Conservation (phyloP, 2,329 filamentous ascomycete species). For the Penicillium expansum region DNA sequence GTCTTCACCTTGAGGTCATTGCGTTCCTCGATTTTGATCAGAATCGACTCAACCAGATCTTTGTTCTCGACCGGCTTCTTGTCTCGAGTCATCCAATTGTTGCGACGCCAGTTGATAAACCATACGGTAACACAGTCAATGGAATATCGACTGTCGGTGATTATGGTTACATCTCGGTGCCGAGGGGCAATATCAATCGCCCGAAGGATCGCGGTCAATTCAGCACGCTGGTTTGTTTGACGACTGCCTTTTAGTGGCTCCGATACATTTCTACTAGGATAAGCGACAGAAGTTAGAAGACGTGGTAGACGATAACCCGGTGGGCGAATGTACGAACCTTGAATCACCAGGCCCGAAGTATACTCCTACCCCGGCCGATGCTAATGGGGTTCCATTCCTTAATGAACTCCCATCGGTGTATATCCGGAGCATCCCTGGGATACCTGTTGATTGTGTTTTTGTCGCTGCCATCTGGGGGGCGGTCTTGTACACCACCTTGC, state of each 20-base stretch:
- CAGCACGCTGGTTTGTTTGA: slow-evolving; percentile 96
- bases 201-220: slow-evolving; percentile 81
- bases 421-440: slow-evolving; percentile 55
- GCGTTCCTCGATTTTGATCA: slow-evolving; percentile 68
- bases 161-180: slow-evolving; percentile 69
- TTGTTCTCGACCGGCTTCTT: slow-evolving; percentile 77
- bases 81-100: slow-evolving; percentile 72
- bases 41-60: slow-evolving; percentile 73
- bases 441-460: slow-evolving; percentile 45
- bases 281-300: slow-evolving; percentile 25
- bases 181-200: slow-evolving; percentile 73
- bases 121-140: slow-evolving; percentile 87
- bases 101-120: slow-evolving; percentile 72
- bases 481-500: slow-evolving; percentile 56
- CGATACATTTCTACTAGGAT: slow-evolving; percentile 61
- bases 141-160: slow-evolving; percentile 85
- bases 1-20: slow-evolving; percentile 60
- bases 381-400: slow-evolving; percentile 55
- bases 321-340: slow-evolving; percentile 45
- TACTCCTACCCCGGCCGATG: slow-evolving; percentile 61
- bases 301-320: background rate
- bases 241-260: slow-evolving; percentile 69
- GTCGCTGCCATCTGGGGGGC: slow-evolving; percentile 48
- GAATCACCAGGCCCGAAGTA: slow-evolving; percentile 61
- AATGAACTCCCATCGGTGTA: slow-evolving; percentile 64